Conservation (phyloP, 495 filamentous ascomycete genomes). For the Lasiosphaeriaceae sp. region DNA sequence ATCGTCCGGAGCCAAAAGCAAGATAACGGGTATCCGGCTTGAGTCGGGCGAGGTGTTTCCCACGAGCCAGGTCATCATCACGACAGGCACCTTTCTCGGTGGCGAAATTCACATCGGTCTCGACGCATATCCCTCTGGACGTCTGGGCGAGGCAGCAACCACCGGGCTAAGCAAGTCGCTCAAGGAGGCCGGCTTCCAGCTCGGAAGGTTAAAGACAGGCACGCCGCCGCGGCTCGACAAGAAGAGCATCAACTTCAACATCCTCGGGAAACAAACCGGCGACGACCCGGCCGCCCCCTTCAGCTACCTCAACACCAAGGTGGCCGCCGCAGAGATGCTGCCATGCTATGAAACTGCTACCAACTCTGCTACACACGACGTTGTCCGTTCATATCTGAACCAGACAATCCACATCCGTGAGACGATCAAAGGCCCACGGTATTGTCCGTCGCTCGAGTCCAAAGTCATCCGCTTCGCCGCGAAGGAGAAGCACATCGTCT, state of each 20-base stretch:
- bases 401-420: slow-evolving; percentile 95
- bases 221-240: slow-evolving; percentile 85
- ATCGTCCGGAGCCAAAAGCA: slow-evolving; percentile 55
- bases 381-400: slow-evolving; percentile 81
- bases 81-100: slow-evolving; percentile 91
- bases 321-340: slow-evolving; percentile 76
- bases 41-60: slow-evolving; percentile 85
- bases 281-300: slow-evolving; percentile 88
- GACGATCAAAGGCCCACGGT: slow-evolving; percentile 88
- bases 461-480: slow-evolving; percentile 86
- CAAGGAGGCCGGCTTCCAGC: slow-evolving; percentile 80
- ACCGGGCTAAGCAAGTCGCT: slow-evolving; percentile 92
- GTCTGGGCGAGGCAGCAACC: slow-evolving; percentile 92
- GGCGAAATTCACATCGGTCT: slow-evolving; percentile 97
- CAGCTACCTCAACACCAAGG: slow-evolving; percentile 78
- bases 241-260: slow-evolving; percentile 74
- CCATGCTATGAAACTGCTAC: slow-evolving; percentile 81
- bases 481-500: slow-evolving; percentile 78
- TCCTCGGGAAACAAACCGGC: slow-evolving; percentile 67
- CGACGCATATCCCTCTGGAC: slow-evolving; percentile 75
- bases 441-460: slow-evolving; percentile 92
- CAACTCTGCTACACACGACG: slow-evolving; percentile 74
- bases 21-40: slow-evolving; percentile 79
- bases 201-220: slow-evolving; percentile 92
- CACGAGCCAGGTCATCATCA: slow-evolving; percentile 82